Evolutionary conservation across 192 early-diverging fungal genomes (phyloP), one percentile per base, ranked within the genome.

Genomic region (Coemansia sp.): DNA sequence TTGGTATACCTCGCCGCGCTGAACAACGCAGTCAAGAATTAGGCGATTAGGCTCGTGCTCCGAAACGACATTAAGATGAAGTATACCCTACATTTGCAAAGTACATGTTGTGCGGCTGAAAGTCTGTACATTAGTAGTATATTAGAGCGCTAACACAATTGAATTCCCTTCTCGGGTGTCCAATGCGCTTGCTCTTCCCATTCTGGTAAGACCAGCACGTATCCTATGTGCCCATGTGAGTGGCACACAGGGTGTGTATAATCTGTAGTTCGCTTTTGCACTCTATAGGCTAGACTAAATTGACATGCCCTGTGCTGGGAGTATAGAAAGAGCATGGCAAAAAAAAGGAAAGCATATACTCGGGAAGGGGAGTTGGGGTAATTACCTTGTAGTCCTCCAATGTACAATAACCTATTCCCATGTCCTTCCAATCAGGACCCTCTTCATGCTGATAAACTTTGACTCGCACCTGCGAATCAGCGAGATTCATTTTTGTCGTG

Each of bases 391-490:
- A 89, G 75, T 85, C 87, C 38, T 87, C 85, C 73, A 83, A 88
- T 38, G 87, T 85, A 63, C 92, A 92, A 64, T 88, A 86, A 15
- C 95, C 95, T 6, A 92, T 95, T 39, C 95, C 95, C 66, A 87
- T 87, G 81, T 94, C 94, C 57, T 85, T 83, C 95, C 95, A 97
- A 34, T 86, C 81, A 18, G 85, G 87, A 23, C 86, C 88, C 21
- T 80, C 64, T 44, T 87, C 88, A 39, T 94, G 85, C 63, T 89
- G 89, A 78, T 94, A 97, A 43, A 97, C 89, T 72, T 93, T 95
- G 43, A 95, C 95, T 74, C 94, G 87, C 76, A 83, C 79, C 67
- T 83, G 73, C 69, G 73, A 73, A 66, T 79, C 81, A 45, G 77
- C 58, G 51, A 51, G 41, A 30, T 72, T 56, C 77, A 78, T 83